These are phyloP conservation scores for Amylocystis lapponica DNA, from an alignment of 768 basidiomycete species.

Conservation along the genomic window DNA sequence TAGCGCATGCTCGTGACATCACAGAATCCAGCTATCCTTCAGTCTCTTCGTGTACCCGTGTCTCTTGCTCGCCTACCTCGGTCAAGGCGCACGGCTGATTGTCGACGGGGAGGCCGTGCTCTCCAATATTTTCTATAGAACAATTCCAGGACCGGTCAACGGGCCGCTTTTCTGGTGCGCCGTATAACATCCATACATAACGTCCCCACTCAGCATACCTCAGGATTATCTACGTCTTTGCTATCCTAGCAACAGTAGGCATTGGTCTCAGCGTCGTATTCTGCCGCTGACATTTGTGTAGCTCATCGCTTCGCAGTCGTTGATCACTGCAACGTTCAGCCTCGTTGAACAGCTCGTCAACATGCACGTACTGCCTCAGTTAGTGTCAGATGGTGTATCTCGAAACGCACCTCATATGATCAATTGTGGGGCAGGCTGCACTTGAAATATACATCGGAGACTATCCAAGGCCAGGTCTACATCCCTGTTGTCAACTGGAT, in stretches of 20 bases:
- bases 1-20: background rate
- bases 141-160: constrained; percentile 52
- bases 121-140: constrained; percentile 53
- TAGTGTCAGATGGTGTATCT: too few species aligned
- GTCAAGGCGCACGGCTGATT: constrained; percentile 63
- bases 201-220: too few species aligned
- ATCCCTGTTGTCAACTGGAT: constrained; percentile 59
- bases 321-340: constrained; percentile 65
- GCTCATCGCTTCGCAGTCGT: constrained; percentile 60
- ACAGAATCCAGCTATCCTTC: constrained; percentile 43
- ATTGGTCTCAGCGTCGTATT: background rate
- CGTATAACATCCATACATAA: too few species aligned
- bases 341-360: constrained; percentile 62
- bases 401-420: too few species aligned
- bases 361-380: constrained; percentile 50
- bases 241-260: constrained; percentile 56
- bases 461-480: constrained; percentile 59
- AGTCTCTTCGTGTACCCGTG: constrained; percentile 49
- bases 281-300: constrained; percentile 15
- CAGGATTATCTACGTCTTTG: constrained; percentile 60
- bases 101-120: constrained; percentile 43
- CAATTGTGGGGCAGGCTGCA: too few species aligned
- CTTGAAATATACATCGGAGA: constrained; percentile 56
- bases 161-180: constrained; percentile 58
- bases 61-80: constrained; percentile 60